These are phyloP conservation scores for Euphorbia schlechtendalii DNA, from an alignment of 441 rosid species.

Conservation along the genomic window DNA sequence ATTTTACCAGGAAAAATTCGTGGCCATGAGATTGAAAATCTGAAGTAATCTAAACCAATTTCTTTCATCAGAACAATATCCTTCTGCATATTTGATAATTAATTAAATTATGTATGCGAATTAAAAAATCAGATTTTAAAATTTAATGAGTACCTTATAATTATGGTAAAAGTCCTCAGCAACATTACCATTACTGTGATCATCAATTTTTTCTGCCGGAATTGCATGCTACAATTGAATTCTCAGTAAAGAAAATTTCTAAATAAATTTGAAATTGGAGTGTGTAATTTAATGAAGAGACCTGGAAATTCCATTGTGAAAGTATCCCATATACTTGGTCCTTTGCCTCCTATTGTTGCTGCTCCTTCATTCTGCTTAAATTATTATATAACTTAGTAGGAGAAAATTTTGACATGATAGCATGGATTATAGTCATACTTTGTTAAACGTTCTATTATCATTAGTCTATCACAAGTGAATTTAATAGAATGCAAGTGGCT, in stretches of 20 bases:
- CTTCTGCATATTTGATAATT: neutral
- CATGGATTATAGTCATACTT: no score
- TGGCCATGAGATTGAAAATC: slow-evolving; percentile 28
- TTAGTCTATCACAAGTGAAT: no score
- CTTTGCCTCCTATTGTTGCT: neutral
- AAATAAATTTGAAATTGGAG: neutral
- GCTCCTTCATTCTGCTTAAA: slow-evolving; percentile 14
- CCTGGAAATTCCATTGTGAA: slow-evolving; percentile 18
- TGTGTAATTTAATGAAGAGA: neutral
- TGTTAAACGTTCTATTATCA: no score
- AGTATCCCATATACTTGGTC: slow-evolving; percentile 25
- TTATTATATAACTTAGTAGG: neutral
- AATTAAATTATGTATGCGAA: neutral
- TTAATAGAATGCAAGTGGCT: no score
- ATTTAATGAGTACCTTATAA: slow-evolving; percentile 18
- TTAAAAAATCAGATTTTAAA: neutral
- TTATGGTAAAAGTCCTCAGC: slow-evolving; percentile 30
- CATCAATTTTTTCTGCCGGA: slow-evolving; percentile 25
- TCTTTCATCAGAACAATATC: slow-evolving; percentile 18
- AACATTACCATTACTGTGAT: slow-evolving; percentile 25
- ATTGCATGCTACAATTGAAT: neutral
- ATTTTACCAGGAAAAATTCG: slow-evolving; percentile 24
- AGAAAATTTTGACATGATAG: no score
- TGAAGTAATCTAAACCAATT: slow-evolving; percentile 22
- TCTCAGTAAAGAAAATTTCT: neutral